These are phyloP conservation scores for Prinsepia uniflora DNA, from an alignment of 306 rosid genomes.

Conservation along the genomic window DNA sequence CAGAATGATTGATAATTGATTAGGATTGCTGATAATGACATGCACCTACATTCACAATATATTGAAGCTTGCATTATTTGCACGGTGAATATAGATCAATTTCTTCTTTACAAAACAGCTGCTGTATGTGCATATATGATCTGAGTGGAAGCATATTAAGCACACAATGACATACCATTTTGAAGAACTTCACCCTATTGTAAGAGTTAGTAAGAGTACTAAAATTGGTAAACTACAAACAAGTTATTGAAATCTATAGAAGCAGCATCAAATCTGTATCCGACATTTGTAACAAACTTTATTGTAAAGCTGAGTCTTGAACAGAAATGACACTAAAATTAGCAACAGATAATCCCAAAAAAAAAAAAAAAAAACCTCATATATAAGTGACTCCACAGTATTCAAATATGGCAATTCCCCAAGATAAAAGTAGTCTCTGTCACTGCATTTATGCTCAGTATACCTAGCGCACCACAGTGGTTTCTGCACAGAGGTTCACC, in stretches of 20 bases:
- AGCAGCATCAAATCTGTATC: slow-evolving; percentile 14
- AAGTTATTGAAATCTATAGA: slow-evolving; percentile 18
- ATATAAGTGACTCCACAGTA: slow-evolving; percentile 56
- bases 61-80: too few relatives aligned
- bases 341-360: too few relatives aligned
- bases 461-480: slow-evolving; percentile 82
- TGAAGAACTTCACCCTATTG: background rate
- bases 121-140: background rate
- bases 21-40: too few relatives aligned
- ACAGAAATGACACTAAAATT: background rate
- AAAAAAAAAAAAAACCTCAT: slow-evolving; percentile 51
- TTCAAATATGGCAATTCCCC: slow-evolving; percentile 89
- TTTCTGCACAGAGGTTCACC: slow-evolving; percentile 47
- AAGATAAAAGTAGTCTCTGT: slow-evolving; percentile 82
- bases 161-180: background rate
- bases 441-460: slow-evolving; percentile 47
- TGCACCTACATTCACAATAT: too few relatives aligned
- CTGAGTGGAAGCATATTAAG: background rate
- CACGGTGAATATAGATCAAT: too few relatives aligned
- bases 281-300: background rate
- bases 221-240: background rate
- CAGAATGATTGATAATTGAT: too few relatives aligned
- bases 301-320: background rate
- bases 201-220: background rate
- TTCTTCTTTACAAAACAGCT: background rate